Base-by-base conservation (phyloP, 768 basidiomycete species). In the Lactifluus rugatus region DNA sequence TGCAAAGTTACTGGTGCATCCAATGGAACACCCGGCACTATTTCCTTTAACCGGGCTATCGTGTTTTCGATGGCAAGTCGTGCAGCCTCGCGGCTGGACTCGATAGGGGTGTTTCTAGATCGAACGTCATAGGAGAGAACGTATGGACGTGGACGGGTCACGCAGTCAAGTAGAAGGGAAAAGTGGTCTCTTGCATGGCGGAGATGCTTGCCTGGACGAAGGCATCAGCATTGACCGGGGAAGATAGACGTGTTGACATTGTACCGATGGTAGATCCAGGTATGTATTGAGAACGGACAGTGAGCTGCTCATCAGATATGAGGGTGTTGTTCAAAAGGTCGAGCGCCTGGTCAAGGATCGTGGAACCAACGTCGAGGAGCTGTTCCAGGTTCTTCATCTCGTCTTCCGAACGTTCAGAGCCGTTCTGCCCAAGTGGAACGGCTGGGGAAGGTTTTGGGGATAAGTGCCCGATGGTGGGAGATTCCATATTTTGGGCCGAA, bases 191-290 rank as follows among this genome's bases (percentile, higher is more conserved):
- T 77, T 23, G 87, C 88, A 75, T 93, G 90, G 39, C 90, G 82
- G 44, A 93, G 68, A 68, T 93, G 90, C 72, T 93, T 93, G 49
- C 89, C 89, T 91, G 62, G 36, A 53, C 19, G 52, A 46, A 37
- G 36, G 36, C n/a, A 45, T 36, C 48, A 48, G 23, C 52, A 32
- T 53, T 47, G 14, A 52, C 17, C 36, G 28, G 47, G 36, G 36
- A 3, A 55, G 37, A 54, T 36, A 34, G 28, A 54, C 48, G 25
- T 17, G 17, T 14, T 28, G 4, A 42, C 5, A 54, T 64, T 69
- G 57, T 70, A 89, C 89, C 89, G 57, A 93, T 93, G 5, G 90
- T 91, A 10, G 89, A 90, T 16, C 90, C 90, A n/a, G 89, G 87
- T 52, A 93, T 76, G 65, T 79, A 83, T 66, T 81, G 78, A n/a